phyloP scores from a whole-genome alignment of 1,284 basidiomycete species.

The Sporisorium iseilematis-ciliati region DNA sequence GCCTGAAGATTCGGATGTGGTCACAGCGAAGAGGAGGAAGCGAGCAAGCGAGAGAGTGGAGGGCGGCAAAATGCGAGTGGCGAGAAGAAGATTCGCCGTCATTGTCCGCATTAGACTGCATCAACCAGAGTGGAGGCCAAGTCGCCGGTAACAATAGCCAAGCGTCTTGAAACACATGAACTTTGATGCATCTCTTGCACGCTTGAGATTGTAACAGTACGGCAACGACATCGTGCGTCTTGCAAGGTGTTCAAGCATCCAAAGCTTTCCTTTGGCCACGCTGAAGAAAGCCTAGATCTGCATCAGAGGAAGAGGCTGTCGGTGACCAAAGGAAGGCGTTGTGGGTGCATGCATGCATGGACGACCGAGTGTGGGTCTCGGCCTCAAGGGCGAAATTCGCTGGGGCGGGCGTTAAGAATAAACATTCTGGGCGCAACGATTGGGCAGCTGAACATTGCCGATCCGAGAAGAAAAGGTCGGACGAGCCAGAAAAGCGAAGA shows the following conservation, averaged over 20 bases:
- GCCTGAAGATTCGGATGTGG: neutral
- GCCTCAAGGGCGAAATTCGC: neutral
- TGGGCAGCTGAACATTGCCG: constrained; percentile 1
- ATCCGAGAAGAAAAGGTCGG: neutral
- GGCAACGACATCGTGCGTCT: neutral
- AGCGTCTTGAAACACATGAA: too few relatives aligned
- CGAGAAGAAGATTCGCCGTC: neutral
- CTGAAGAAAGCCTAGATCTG: neutral
- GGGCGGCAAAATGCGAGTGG: constrained; percentile 5
- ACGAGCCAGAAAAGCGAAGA: too few relatives aligned
- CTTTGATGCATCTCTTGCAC: too few relatives aligned
- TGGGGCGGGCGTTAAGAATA: neutral
- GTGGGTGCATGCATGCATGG: neutral
- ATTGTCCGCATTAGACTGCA: too few relatives aligned
- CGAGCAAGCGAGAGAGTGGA: constrained; percentile 1
- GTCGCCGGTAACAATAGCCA: too few relatives aligned
- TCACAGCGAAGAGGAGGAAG: neutral
- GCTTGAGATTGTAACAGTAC: neutral
- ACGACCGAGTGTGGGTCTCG: neutral
- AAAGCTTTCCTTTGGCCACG: neutral
- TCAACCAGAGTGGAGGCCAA: too few relatives aligned
- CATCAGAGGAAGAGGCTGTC: neutral
- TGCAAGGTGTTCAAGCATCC: neutral
- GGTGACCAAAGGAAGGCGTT: neutral
- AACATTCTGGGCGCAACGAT: too few relatives aligned